These are phyloP conservation scores for Backusella circina DNA, from an alignment of 192 early-diverging fungal genomes.

Conservation along the genomic window DNA sequence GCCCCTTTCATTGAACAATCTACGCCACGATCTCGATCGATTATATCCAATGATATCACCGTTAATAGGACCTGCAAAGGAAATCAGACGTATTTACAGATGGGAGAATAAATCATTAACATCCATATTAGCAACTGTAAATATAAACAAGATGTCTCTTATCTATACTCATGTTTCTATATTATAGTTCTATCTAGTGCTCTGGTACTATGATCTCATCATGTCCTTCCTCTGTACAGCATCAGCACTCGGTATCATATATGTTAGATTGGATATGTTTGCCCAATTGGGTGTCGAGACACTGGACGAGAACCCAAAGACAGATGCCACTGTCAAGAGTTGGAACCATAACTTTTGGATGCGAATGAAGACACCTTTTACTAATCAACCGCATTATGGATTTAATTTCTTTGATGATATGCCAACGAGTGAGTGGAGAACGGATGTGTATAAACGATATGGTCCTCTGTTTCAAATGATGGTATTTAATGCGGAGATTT, in stretches of 20 bases:
- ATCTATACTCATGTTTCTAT: background rate
- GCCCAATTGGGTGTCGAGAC: slow-evolving; percentile 3
- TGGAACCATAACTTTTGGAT: background rate
- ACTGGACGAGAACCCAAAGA: background rate
- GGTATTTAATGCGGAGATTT: background rate
- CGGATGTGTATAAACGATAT: slow-evolving; percentile 16
- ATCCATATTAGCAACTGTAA: slow-evolving; percentile 1
- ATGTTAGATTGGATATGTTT: background rate
- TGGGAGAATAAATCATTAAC: slow-evolving; percentile 30
- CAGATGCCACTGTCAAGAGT: slow-evolving; percentile 9
- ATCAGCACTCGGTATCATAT: background rate
- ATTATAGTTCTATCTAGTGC: slow-evolving; percentile 12
- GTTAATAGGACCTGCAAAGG: background rate
- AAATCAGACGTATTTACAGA: slow-evolving; percentile 11
- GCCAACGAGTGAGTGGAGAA: slow-evolving; percentile 15
- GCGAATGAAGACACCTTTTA: background rate
- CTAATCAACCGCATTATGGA: background rate
- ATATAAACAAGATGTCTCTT: background rate
- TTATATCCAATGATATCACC: slow-evolving; percentile 12
- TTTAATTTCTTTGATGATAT: slow-evolving; percentile 11
- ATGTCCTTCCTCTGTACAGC: slow-evolving; percentile 1
- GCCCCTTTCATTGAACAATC: slow-evolving; percentile 14
- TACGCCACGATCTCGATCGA: slow-evolving; percentile 14
- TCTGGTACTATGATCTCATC: slow-evolving; percentile 28
- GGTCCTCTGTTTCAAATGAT: slow-evolving; percentile 19